These are phyloP conservation scores for Lipomyces japonicus DNA, from an alignment of 805 yeast species.

Conservation along the genomic window DNA sequence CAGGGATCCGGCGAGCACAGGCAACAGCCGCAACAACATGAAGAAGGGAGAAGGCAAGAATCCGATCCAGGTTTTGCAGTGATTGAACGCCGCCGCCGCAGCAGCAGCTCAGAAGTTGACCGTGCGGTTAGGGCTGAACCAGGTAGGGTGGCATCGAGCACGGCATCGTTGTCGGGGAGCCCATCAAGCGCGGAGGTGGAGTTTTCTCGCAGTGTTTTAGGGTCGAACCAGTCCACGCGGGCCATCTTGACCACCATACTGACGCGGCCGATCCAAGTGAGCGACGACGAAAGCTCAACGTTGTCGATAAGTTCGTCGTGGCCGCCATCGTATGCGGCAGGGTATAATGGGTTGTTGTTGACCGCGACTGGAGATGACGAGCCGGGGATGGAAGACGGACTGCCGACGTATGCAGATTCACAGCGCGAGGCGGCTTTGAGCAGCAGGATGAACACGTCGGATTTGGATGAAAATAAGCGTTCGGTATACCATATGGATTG, in stretches of 20 bases:
- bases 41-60: background rate
- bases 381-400: slow-evolving; percentile 6
- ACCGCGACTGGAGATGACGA: slow-evolving; percentile 6
- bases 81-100: background rate
- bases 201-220: background rate
- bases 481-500: too few species aligned
- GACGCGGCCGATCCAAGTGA: background rate
- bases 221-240: background rate
- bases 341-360: background rate
- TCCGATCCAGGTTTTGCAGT: background rate
- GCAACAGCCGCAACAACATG: background rate
- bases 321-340: background rate
- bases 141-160: background rate
- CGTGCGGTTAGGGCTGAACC: background rate
- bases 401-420: slow-evolving; percentile 20
- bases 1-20: background rate
- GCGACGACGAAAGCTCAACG: background rate
- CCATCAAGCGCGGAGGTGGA: background rate
- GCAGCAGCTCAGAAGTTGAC: background rate
- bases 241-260: background rate
- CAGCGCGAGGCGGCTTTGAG: slow-evolving; percentile 17
- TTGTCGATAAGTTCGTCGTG: background rate
- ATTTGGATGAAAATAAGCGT: slow-evolving; percentile 16
- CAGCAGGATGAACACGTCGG: slow-evolving; percentile 13
- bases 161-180: background rate